These are phyloP conservation scores for Gracilariopsis chorda DNA, from an alignment of 23 red algal species.

Conservation along the genomic window DNA sequence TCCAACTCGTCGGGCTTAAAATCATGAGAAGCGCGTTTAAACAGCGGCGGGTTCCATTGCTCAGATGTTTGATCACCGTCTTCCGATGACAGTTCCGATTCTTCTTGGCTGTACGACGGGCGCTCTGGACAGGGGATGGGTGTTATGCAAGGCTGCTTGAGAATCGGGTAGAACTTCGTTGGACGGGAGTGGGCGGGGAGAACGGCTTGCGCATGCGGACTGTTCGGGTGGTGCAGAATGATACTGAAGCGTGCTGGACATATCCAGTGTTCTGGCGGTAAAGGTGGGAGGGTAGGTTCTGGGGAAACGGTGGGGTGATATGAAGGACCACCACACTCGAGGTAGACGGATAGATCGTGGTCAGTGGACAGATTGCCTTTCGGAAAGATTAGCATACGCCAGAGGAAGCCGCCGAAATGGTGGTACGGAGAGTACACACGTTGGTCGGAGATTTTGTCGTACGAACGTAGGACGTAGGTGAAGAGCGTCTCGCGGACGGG, in stretches of 20 bases:
- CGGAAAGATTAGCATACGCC: conserved; percentile 97
- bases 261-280: conserved; percentile 1
- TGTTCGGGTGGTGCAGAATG: not conserved
- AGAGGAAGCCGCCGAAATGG: conserved; percentile 75
- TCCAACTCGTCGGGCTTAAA: conserved; percentile 83
- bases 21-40: conserved; percentile 71
- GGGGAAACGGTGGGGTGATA: not conserved
- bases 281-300: not conserved
- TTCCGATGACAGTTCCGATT: not conserved
- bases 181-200: not conserved
- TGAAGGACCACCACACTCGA: conserved; percentile 88
- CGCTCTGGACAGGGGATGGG: no score
- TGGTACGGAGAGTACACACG: conserved; percentile 77
- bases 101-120: not conserved
- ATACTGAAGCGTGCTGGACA: conserved; percentile 62
- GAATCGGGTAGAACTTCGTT: no score
- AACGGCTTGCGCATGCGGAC: not conserved
- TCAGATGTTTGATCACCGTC: not conserved
- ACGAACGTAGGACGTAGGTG: conserved; percentile 29
- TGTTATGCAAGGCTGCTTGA: no score
- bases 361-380: conserved; percentile 66
- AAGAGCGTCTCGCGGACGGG: conserved; percentile 6
- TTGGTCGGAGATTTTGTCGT: conserved; percentile 30
- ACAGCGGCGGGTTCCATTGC: not conserved
- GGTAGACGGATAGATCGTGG: conserved; percentile 77